phyloP scores from a whole-genome alignment of 2,329 filamentous ascomycete species.

The Xylaria sp. region DNA sequence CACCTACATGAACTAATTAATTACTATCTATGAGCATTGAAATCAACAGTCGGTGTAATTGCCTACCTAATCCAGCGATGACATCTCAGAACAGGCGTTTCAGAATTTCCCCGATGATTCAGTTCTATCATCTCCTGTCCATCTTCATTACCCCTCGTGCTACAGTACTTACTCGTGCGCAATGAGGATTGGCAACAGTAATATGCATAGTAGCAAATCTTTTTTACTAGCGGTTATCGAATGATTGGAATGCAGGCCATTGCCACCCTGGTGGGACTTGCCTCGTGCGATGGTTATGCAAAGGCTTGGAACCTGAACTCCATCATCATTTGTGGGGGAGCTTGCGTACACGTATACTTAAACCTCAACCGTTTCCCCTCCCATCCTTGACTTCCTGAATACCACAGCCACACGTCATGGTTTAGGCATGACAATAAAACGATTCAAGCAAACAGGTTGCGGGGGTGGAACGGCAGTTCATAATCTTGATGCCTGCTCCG shows the following conservation, averaged over 20 bases:
- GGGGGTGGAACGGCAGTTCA: conserved; percentile 18
- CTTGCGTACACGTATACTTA: conserved; percentile 26
- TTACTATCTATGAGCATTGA: conserved; percentile 25
- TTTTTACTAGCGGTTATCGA: conserved; percentile 14
- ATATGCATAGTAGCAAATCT: conserved; percentile 7
- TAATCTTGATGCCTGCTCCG: conserved; percentile 24
- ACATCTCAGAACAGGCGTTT: conserved; percentile 39
- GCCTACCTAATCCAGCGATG: conserved; percentile 40
- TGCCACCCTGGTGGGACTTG: conserved; percentile 32
- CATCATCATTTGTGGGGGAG: conserved; percentile 36
- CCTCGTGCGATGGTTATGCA: conserved; percentile 15
- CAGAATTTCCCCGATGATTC: conserved; percentile 39
- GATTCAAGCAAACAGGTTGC: conserved; percentile 4
- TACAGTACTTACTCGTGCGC: conserved; percentile 14
- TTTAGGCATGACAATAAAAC: conserved; percentile 10
- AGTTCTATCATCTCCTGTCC: conserved; percentile 22
- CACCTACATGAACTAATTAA: conserved; percentile 2
- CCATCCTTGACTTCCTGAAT: conserved; percentile 42
- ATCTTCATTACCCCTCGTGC: conserved; percentile 31
- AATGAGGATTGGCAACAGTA: conserved; percentile 18
- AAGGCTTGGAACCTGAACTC: conserved; percentile 34
- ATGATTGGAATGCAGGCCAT: conserved; percentile 41
- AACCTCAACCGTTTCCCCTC: conserved; percentile 28
- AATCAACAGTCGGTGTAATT: conserved; percentile 38
- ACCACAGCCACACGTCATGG: conserved; percentile 33